Evolutionary conservation across 805 yeast species (phyloP).

Genomic region (Monosporozyma yasuniensis): DNA sequence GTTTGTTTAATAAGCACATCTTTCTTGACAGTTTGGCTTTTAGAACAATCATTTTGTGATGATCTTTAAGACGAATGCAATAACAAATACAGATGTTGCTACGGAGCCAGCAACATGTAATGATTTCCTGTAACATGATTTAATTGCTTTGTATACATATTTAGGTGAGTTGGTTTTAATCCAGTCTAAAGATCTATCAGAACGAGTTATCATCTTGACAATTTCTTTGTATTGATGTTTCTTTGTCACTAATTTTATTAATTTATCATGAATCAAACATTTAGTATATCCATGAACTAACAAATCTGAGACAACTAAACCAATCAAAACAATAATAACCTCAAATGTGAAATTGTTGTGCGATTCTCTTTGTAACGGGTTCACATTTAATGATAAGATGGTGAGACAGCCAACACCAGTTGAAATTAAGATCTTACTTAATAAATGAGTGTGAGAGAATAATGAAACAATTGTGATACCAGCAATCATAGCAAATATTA

Average conservation of each 20-base stretch:
- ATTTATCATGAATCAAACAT: not conserved
- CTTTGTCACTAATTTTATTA: not conserved
- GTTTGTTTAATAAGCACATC: no score
- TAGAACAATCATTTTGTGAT: not conserved
- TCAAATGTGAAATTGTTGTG: not conserved
- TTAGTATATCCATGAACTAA: not conserved
- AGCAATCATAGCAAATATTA: not conserved
- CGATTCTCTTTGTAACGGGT: not conserved
- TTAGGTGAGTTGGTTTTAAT: conserved; percentile 1
- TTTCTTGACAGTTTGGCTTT: not conserved
- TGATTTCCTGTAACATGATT: not conserved
- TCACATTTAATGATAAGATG: not conserved
- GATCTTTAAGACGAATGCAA: not conserved
- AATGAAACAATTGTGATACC: not conserved
- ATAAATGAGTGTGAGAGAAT: no score
- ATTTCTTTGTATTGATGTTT: not conserved
- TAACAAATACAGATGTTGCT: not conserved
- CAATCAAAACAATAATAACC: not conserved
- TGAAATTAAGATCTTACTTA: not conserved
- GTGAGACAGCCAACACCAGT: not conserved
- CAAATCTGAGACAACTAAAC: not conserved
- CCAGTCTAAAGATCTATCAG: conserved; percentile 1
- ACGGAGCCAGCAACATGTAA: not conserved
- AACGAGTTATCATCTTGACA: not conserved
- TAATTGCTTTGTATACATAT: not conserved